Conservation (phyloP, 306 rosid species). For the Neltuma alba region DNA sequence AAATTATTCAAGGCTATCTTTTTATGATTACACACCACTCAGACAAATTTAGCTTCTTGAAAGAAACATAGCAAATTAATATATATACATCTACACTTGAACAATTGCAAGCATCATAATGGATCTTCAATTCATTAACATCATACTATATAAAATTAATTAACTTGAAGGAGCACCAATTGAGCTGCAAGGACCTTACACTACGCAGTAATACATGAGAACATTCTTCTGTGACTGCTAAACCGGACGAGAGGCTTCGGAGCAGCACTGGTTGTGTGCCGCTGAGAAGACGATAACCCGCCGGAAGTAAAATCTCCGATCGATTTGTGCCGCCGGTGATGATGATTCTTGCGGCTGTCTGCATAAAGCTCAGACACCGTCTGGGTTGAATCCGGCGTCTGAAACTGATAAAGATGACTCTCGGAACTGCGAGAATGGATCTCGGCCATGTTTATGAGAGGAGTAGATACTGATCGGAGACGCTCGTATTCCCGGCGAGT, state of each 20-base stretch:
- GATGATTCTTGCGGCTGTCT: background rate
- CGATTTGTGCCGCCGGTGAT: constrained; percentile 41
- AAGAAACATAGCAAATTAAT: background rate
- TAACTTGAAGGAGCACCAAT: background rate
- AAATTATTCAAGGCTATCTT: background rate
- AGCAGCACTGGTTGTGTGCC: background rate
- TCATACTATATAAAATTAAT: background rate
- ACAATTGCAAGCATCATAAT: background rate
- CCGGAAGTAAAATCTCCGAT: constrained; percentile 30
- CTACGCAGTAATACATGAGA: constrained; percentile 44
- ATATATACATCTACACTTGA: background rate
- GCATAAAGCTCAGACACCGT: background rate
- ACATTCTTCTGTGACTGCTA: constrained; percentile 43
- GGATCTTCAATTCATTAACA: background rate
- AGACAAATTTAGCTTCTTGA: background rate
- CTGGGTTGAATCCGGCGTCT: background rate
- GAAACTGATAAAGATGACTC: background rate
- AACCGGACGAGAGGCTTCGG: constrained; percentile 37
- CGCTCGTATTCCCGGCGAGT: constrained; percentile 41
- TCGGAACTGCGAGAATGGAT: constrained; percentile 34
- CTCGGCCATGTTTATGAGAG: constrained; percentile 33
- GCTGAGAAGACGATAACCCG: background rate
- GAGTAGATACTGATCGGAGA: constrained; percentile 32
- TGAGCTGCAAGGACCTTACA: background rate
- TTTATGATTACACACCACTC: background rate